Evolutionary conservation across 371 early-diverging fungal species (phyloP), one percentile per base, ranked within the genome.

Genomic region (Nematocida ironsii): DNA sequence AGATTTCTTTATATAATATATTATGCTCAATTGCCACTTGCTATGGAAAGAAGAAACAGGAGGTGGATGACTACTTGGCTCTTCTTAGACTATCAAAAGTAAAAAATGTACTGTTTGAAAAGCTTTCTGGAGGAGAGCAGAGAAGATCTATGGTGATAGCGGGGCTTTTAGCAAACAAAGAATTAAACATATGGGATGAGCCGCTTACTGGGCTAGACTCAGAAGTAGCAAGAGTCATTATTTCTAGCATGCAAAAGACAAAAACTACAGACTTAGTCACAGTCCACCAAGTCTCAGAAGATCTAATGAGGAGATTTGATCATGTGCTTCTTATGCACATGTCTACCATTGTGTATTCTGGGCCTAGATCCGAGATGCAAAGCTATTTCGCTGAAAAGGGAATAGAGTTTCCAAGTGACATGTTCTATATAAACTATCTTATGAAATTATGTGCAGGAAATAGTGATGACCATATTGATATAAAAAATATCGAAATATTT

Each of bases 141-240:
- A 47, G n/a, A 67, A 64, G 69, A 64, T 9, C 66, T 18, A 69
- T 58, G 56, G 44, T 50, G 7, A 62, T 64, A n/a, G 44, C 52
- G 0, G 76, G 76, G 52, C 1, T 75, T 5, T 69, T 75, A 0
- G 7, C 66, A 7, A 20, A 45, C 16, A 64, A 64, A 23, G 50
- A 64, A 4, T 25, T 75, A 4, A 66, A 61, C 44, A 68, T 75
- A 16, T 75, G 76, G 76, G 66, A 75, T 3, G 76, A 75, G 73
- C 76, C 69, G 0, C 54, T 75, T 4, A 42, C 56, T 0, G 66
- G 76, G 0, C 64, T 62, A 45, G 64, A 54, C 76, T 64, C 66
- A 2, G 69, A 75, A 54, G 16, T 55, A 9, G 64, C 76, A 18
- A 16, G 23, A 16, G 33, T 33, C 5, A 47, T 40, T 52, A 18